Percentiles rank a stretch among this genome's conserved stretches.
phyloP scores from a whole-genome alignment of 495 filamentous ascomycete genomes.

The Aspergillus sclerotioniger region DNA sequence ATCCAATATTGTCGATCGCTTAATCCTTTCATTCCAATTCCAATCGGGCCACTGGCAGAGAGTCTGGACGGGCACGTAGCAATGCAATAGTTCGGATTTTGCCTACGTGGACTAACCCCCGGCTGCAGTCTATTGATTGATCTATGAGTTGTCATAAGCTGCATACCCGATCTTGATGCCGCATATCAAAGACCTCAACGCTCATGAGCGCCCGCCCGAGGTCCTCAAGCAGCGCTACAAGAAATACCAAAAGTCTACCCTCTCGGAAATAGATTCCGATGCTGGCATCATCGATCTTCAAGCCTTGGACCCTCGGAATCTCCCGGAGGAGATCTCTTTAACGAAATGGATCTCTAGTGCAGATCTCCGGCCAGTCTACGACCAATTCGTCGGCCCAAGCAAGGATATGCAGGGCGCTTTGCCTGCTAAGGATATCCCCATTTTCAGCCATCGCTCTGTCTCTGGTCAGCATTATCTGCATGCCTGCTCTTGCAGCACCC shows the following conservation, averaged over 20 bases:
- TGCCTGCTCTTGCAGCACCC: not conserved
- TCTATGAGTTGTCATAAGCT: not conserved
- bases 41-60: too few relatives aligned
- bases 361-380: slow-evolving; percentile 35
- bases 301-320: slow-evolving; percentile 27
- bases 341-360: slow-evolving; percentile 31
- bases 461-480: slow-evolving; percentile 33
- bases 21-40: too few relatives aligned
- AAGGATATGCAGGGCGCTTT: slow-evolving; percentile 23
- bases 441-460: slow-evolving; percentile 43
- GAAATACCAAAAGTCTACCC: slow-evolving; percentile 49
- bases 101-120: not conserved
- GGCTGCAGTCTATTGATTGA: not conserved
- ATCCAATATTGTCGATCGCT: too few relatives aligned
- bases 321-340: slow-evolving; percentile 28
- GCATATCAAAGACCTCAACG: slow-evolving; percentile 55
- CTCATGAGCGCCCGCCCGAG: slow-evolving; percentile 68
- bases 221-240: slow-evolving; percentile 64
- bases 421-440: slow-evolving; percentile 39
- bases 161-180: slow-evolving; percentile 22
- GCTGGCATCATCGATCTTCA: slow-evolving; percentile 50
- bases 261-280: slow-evolving; percentile 45
- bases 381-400: slow-evolving; percentile 28
- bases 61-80: not conserved
- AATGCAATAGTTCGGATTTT: not conserved